phyloP scores from a whole-genome alignment of 2,329 filamentous ascomycete genomes.

The Stagonosporopsis tanaceti region DNA sequence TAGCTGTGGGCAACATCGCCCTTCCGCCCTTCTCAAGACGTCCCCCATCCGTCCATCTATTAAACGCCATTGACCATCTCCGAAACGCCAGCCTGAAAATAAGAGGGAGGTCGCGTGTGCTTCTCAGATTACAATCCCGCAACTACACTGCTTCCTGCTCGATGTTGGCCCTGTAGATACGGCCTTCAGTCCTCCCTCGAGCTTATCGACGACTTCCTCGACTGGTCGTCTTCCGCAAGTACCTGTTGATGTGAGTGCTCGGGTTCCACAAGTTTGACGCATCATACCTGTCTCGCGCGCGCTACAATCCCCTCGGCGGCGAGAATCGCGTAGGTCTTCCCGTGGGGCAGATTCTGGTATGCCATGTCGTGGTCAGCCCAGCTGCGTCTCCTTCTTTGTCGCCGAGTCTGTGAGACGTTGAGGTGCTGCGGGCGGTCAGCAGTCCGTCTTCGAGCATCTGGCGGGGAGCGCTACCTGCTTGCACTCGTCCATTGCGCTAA shows the following conservation, averaged over 20 bases:
- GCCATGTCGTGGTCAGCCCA: conserved; percentile 18
- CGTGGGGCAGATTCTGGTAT: conserved; percentile 14
- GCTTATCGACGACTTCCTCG: conserved; percentile 8
- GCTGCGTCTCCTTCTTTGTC: conserved; percentile 7
- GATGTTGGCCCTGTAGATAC: background rate
- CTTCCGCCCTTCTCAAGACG: conserved; percentile 16
- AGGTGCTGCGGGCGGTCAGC: conserved; percentile 3
- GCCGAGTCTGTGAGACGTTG: conserved; percentile 9
- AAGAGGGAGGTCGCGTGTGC: background rate
- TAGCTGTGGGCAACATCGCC: conserved; percentile 9
- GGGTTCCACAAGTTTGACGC: fast-evolving
- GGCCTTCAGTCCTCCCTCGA: background rate
- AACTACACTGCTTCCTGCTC: background rate
- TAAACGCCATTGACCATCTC: background rate
- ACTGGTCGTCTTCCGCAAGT: conserved; percentile 6
- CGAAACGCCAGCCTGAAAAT: background rate
- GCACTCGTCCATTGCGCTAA: conserved; percentile 15
- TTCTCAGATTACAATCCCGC: background rate
- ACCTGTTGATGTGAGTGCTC: background rate
- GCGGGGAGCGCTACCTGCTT: conserved; percentile 5
- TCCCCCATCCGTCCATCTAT: background rate
- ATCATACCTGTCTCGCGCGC: conserved; percentile 7
- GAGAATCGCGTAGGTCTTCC: conserved; percentile 16
- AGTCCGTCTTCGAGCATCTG: too few species aligned
- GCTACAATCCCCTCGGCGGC: conserved; percentile 16